Conservation (phyloP, 306 rosid species). For the Malus domestica region ASM211411v1 NC_041805.1:5307001-5307500, state of each 20-base stretch:
- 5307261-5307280: neutral
- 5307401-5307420: slow-evolving; percentile 41
- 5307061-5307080: no score
- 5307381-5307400: slow-evolving; percentile 73
- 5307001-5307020: no score
- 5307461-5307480: slow-evolving; percentile 57
- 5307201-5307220: neutral
- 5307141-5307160: neutral
- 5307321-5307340: slow-evolving; percentile 59
- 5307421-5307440: slow-evolving; percentile 40
- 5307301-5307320: slow-evolving; percentile 84
- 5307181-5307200: neutral
- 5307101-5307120: neutral
- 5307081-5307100: neutral
- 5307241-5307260: neutral
- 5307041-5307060: no score
- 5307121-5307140: neutral
- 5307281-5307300: slow-evolving; percentile 10
- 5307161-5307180: neutral
- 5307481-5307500: slow-evolving; percentile 73
- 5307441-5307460: slow-evolving; percentile 44
- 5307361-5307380: slow-evolving; percentile 61
- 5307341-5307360: slow-evolving; percentile 62
- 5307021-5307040: no score
- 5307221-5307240: neutral